These are phyloP conservation scores for Rhizopogon vesiculosus DNA, from an alignment of 768 basidiomycete species.

Conservation along the genomic window DNA sequence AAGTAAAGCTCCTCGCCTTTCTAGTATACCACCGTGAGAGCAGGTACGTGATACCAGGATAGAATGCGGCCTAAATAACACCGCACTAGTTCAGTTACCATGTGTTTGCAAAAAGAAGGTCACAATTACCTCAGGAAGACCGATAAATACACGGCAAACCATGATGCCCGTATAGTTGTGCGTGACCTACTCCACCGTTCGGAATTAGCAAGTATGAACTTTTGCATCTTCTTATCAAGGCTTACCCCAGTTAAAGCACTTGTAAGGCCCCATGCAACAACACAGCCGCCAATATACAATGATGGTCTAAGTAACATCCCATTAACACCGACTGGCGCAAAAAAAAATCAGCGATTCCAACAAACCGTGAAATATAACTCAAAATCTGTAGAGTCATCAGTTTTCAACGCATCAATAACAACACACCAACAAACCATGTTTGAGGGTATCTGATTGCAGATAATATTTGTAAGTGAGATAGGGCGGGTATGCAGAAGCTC, in stretches of 20 bases:
- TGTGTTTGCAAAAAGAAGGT: not conserved
- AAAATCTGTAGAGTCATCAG: slow-evolving; percentile 36
- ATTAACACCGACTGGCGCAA: not conserved
- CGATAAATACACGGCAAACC: slow-evolving; percentile 55
- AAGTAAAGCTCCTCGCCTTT: slow-evolving; percentile 11
- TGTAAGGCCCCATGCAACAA: slow-evolving; percentile 58
- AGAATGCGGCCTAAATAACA: slow-evolving; percentile 48
- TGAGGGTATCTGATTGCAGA: slow-evolving; percentile 43
- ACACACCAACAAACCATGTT: slow-evolving; percentile 45
- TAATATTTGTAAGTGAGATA: not conserved
- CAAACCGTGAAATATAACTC: slow-evolving; percentile 48
- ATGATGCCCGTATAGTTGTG: slow-evolving; percentile 50
- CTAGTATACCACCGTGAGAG: slow-evolving; percentile 55
- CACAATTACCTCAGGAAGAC: slow-evolving; percentile 47
- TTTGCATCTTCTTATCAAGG: not conserved
- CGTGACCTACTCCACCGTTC: slow-evolving; percentile 36
- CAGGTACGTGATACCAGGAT: slow-evolving; percentile 48
- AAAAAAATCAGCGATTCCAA: not conserved
- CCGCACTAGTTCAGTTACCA: not conserved
- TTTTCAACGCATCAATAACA: not conserved
- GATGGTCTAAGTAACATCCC: slow-evolving; percentile 41
- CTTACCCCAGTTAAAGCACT: slow-evolving; percentile 58
- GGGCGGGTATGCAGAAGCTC: not conserved
- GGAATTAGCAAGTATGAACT: not conserved
- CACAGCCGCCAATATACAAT: slow-evolving; percentile 55